Evolutionary conservation across 495 filamentous ascomycete genomes (phyloP).

Genomic region (Penicillium lividum): DNA sequence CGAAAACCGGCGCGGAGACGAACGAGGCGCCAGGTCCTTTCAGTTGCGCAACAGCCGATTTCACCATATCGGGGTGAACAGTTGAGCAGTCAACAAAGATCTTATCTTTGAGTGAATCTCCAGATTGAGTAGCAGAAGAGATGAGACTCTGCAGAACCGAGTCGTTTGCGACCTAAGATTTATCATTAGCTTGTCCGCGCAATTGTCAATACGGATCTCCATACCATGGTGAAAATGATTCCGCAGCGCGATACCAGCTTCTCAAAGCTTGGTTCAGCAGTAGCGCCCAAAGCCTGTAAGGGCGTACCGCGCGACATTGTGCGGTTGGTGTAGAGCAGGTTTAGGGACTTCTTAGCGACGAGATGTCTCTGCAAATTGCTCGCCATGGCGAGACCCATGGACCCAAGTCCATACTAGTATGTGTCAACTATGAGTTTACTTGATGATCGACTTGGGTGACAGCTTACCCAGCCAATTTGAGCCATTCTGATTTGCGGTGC

Average conservation of each 20-base stretch:
- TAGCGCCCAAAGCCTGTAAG: conserved; percentile 37
- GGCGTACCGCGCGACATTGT: conserved; percentile 44
- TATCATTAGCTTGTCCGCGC: conserved; percentile 6
- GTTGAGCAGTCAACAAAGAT: conserved; percentile 54
- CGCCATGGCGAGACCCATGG: conserved; percentile 54
- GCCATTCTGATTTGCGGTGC: conserved; percentile 28
- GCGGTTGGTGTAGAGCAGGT: conserved; percentile 46
- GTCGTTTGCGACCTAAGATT: conserved; percentile 42
- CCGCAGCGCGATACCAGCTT: conserved; percentile 40
- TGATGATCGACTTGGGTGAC: neutral
- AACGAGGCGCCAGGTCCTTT: conserved; percentile 38
- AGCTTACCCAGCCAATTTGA: conserved; percentile 44
- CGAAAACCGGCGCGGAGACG: conserved; percentile 48
- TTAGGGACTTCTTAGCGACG: conserved; percentile 35
- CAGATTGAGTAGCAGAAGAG: conserved; percentile 32
- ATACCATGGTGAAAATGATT: conserved; percentile 51
- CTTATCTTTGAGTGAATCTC: conserved; percentile 41
- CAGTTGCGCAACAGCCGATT: conserved; percentile 34
- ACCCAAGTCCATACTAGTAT: conserved; percentile 46
- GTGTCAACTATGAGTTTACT: conserved; percentile 8
- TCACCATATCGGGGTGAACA: conserved; percentile 44
- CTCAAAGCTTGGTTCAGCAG: conserved; percentile 36
- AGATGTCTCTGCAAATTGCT: conserved; percentile 49
- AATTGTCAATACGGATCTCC: neutral
- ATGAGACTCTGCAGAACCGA: conserved; percentile 40